Evolutionary conservation across 1,284 basidiomycete genomes (phyloP).

Genomic region (Serendipita sp.): DNA sequence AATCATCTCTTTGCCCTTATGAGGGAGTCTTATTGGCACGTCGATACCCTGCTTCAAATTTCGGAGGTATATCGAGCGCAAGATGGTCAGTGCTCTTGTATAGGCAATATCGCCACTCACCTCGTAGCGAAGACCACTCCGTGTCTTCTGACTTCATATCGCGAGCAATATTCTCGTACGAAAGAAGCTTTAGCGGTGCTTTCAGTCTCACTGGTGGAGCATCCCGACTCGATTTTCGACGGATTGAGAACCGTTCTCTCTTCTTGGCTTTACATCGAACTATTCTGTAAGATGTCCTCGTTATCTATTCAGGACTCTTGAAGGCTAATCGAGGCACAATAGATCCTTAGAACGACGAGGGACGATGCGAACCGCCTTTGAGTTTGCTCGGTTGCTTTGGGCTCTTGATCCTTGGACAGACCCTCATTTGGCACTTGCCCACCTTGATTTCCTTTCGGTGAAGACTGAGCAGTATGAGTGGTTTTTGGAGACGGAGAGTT

Average conservation of each 20-base stretch:
- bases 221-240: constrained; percentile 75
- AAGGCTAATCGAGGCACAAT: constrained; percentile 12
- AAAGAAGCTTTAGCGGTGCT: constrained; percentile 68
- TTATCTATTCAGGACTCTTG: not conserved
- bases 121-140: constrained; percentile 45
- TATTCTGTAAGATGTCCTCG: constrained; percentile 38
- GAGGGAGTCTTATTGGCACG: constrained; percentile 56
- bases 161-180: constrained; percentile 77
- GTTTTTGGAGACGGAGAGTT: constrained; percentile 55
- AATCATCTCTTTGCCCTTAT: constrained; percentile 29
- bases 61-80: constrained; percentile 72
- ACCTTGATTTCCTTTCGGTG: constrained; percentile 71
- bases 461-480: constrained; percentile 69
- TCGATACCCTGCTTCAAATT: constrained; percentile 79
- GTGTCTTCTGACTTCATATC: constrained; percentile 76
- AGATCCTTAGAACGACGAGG: constrained; percentile 78
- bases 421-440: constrained; percentile 72
- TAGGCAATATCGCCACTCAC: not conserved
- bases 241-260: constrained; percentile 73
- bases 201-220: constrained; percentile 70
- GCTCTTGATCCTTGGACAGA: constrained; percentile 71
- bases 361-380: constrained; percentile 75
- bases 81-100: constrained; percentile 40
- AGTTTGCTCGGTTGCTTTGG: constrained; percentile 71
- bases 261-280: constrained; percentile 70